These are phyloP conservation scores for Ophiognomonia clavigignenti-juglandacearum DNA, from an alignment of 2,329 filamentous ascomycete genomes.

Conservation along the genomic window DNA sequence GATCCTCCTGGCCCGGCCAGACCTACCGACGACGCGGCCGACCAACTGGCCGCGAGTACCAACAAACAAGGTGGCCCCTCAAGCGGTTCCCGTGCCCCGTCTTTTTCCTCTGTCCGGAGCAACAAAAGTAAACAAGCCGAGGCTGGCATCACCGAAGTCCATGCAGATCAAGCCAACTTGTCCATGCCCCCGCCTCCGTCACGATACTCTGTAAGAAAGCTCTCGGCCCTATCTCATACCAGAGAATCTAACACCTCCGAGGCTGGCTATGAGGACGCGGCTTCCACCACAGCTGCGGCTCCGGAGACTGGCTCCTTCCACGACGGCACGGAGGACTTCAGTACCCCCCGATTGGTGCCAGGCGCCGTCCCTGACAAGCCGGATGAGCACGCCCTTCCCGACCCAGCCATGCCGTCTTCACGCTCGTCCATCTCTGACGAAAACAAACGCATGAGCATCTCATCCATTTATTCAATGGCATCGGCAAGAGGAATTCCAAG, in stretches of 20 bases:
- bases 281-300: slow-evolving; percentile 12
- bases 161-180: slow-evolving; percentile 56
- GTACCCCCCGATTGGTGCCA: slow-evolving; percentile 41
- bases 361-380: slow-evolving; percentile 24
- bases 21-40: background rate
- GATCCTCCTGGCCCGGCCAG: background rate
- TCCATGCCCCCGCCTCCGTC: slow-evolving; percentile 56
- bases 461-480: slow-evolving; percentile 66
- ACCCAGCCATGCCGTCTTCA: slow-evolving; percentile 38
- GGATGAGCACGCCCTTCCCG: slow-evolving; percentile 36
- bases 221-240: slow-evolving; percentile 36
- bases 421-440: slow-evolving; percentile 48
- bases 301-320: background rate
- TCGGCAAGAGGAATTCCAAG: slow-evolving; percentile 52
- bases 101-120: slow-evolving; percentile 33
- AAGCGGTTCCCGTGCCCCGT: slow-evolving; percentile 39
- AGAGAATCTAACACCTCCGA: slow-evolving; percentile 39
- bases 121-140: slow-evolving; percentile 54
- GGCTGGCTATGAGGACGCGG: slow-evolving; percentile 33
- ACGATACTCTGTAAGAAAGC: slow-evolving; percentile 35
- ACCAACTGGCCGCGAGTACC: slow-evolving; percentile 13
- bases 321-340: slow-evolving; percentile 35
- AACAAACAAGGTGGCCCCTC: slow-evolving; percentile 26
- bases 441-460: slow-evolving; percentile 64
- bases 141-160: slow-evolving; percentile 51